Evolutionary conservation across 306 rosid species (phyloP), one percentile per base, ranked within the genome.

Genomic region (Fragaria vesca): DNA sequence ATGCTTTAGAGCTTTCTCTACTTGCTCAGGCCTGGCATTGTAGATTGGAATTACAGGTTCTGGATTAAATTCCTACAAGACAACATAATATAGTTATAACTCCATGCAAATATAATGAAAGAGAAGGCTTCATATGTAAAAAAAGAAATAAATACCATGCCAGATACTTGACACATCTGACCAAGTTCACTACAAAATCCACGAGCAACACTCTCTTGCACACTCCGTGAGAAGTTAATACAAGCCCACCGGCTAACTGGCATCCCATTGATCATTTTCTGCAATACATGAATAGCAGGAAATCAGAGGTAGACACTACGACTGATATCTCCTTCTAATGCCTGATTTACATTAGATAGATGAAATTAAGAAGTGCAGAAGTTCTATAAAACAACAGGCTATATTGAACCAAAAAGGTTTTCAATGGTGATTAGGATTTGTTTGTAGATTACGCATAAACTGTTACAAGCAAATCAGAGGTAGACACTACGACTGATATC

Each of bases 231-330:
- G 88, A 94, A 94, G 80, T 94, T 94, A 43, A 94, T 90, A 84
- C 98, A 94, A 30, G 97, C 98, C 98, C 98, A 94, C 46, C 92
- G 92, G 85, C 81, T 92, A 40, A 94, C 98, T 2, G 93, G 89
- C 98, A 94, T 94, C 72, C 98, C 98, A 80, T 94, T 90, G 47
- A 94, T 94, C 99, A 95, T 91, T 93, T 93, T 95, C 99, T 93
- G 96, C 55, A 73, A 73, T 76, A 72, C 81, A 76, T 66, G 69
- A 69, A 67, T 26, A 55, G 45, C 61, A 70, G 50, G 69, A 69
- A 76, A 57, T 81, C 45, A 81, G 26, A 68, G 66, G 36, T 55
- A 69, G 26, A 42, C 1, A 12, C 0, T 51, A 52, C 2, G 51
- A 73, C 66, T 54, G 32, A 55, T 20, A 51, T 48, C 36, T 61